Conservation (phyloP, 331 rosid species). For the Ulmus americana region DNA sequence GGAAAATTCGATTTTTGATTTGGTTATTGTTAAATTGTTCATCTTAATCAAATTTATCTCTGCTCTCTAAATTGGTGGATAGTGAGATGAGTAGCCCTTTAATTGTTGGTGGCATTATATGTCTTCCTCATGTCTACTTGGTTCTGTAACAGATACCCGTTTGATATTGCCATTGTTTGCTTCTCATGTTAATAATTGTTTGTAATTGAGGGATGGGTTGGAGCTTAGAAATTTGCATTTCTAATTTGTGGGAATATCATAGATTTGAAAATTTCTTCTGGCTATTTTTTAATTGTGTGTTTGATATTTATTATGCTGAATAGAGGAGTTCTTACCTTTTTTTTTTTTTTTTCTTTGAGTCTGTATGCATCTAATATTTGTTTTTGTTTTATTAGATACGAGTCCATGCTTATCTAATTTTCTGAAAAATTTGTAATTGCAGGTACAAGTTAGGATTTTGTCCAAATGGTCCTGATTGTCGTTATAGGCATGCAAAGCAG, state of each 20-base stretch:
- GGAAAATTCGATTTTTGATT: too few species aligned
- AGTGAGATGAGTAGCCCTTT: too few species aligned
- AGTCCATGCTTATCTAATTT: background rate
- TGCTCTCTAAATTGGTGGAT: too few species aligned
- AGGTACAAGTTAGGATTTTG: constrained; percentile 99
- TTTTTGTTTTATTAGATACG: background rate
- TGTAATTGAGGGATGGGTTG: too few species aligned
- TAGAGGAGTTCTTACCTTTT: background rate
- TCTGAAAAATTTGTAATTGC: constrained; percentile 20
- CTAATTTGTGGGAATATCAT: background rate
- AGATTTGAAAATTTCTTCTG: background rate
- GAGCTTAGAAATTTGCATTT: background rate
- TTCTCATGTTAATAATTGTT: too few species aligned
- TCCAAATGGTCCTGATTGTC: constrained; percentile 98
- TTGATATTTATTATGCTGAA: background rate
- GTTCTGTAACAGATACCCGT: too few species aligned
- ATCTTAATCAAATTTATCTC: too few species aligned
- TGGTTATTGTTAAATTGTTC: too few species aligned
- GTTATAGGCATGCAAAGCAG: constrained; percentile 88
- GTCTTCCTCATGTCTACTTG: too few species aligned
- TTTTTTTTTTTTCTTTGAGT: background rate
- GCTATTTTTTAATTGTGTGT: background rate
- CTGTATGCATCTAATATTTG: background rate
- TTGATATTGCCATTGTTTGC: too few species aligned
- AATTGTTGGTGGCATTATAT: too few species aligned